Conservation (phyloP, 1,139 yeast genomes). For the Kluyveromyces sp. region DNA sequence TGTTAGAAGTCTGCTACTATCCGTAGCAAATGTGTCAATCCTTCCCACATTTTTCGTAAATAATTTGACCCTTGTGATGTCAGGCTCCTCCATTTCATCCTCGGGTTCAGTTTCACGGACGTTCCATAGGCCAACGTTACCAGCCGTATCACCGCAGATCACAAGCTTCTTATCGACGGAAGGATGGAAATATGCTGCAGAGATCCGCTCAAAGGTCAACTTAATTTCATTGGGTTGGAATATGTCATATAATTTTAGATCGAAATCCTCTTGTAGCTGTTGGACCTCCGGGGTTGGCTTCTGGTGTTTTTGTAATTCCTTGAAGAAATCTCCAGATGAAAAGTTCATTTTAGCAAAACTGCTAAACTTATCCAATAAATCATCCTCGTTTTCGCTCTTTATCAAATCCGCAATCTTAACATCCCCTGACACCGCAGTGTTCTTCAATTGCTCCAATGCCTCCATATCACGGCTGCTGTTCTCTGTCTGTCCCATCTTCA, state of each 20-base stretch:
- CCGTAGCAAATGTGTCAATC: conserved; percentile 44
- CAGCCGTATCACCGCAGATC: conserved; percentile 81
- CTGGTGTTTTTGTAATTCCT: conserved; percentile 35
- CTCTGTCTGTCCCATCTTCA: conserved; percentile 17
- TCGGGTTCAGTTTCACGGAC: conserved; percentile 39
- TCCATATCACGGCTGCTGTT: conserved; percentile 29
- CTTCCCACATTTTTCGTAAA: conserved; percentile 71
- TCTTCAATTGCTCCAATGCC: conserved; percentile 45
- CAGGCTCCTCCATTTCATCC: conserved; percentile 41
- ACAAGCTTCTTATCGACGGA: conserved; percentile 52
- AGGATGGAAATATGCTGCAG: conserved; percentile 73
- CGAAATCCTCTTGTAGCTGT: conserved; percentile 44
- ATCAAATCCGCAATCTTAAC: conserved; percentile 50
- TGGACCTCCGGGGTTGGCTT: conserved; percentile 33
- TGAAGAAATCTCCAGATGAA: conserved; percentile 76
- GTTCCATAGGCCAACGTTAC: conserved; percentile 87
- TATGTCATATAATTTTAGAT: conserved; percentile 43
- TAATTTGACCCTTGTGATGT: conserved; percentile 57
- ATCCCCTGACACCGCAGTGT: conserved; percentile 55
- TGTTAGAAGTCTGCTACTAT: conserved; percentile 52
- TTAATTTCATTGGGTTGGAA: conserved; percentile 67
- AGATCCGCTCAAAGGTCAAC: conserved; percentile 65
- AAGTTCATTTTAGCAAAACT: conserved; percentile 38
- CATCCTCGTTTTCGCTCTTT: conserved; percentile 31
- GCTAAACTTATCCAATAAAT: conserved; percentile 36